Percentiles rank a stretch among this genome's conserved stretches.
These are phyloP conservation scores for Penicillium olsonii DNA, from an alignment of 2,329 filamentous ascomycete species.

Conservation along the genomic window DNA sequence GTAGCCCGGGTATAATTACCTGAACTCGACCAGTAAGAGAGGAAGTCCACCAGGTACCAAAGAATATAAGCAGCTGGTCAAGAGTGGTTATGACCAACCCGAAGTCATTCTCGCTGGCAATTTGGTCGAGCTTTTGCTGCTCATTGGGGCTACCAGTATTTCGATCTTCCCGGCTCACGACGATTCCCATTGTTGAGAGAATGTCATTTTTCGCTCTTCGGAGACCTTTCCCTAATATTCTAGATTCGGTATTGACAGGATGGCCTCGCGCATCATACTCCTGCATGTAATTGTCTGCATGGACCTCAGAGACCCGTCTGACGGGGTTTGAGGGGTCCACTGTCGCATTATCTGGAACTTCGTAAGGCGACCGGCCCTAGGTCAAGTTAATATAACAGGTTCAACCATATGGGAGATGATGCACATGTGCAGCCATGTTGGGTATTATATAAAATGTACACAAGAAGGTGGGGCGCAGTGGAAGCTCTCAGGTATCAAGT, in stretches of 20 bases:
- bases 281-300: conserved; percentile 48
- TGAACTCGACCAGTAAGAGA: conserved; percentile 41
- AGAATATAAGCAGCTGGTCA: conserved; percentile 43
- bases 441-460: not conserved
- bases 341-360: conserved; percentile 38
- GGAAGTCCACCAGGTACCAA: conserved; percentile 46
- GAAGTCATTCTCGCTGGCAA: conserved; percentile 46
- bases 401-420: not conserved
- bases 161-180: conserved; percentile 45
- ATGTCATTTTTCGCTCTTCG: conserved; percentile 54
- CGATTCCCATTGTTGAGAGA: conserved; percentile 51
- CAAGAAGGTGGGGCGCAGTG: not conserved
- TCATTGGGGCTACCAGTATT: conserved; percentile 38
- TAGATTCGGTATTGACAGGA: conserved; percentile 48
- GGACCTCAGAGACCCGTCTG: conserved; percentile 27
- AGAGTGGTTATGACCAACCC: conserved; percentile 44
- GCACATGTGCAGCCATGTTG: not conserved
- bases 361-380: conserved; percentile 50
- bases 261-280: conserved; percentile 51
- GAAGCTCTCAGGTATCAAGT: not conserved
- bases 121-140: conserved; percentile 39
- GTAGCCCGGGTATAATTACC: conserved; percentile 26
- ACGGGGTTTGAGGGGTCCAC: conserved; percentile 23
- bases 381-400: conserved; percentile 21
- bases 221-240: conserved; percentile 40